These are phyloP conservation scores for Xylariaceae sp. DNA, from an alignment of 2,329 filamentous ascomycete genomes.

Conservation along the genomic window DNA sequence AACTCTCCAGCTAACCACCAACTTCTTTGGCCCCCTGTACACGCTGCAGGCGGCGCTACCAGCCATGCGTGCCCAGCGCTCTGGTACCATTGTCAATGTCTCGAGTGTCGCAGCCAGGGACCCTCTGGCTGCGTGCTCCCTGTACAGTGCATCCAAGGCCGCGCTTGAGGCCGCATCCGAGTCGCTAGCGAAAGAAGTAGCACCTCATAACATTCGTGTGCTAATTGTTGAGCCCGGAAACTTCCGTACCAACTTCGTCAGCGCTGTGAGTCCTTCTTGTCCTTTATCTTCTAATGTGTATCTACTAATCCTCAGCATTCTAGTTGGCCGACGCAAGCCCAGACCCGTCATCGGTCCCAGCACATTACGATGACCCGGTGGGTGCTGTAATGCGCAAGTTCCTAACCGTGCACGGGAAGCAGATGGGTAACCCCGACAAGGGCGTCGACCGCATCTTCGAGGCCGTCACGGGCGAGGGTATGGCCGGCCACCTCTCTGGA, in stretches of 20 bases:
- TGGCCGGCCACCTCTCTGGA: slow-evolving; percentile 42
- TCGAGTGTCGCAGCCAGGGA: slow-evolving; percentile 38
- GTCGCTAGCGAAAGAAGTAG: slow-evolving; percentile 45
- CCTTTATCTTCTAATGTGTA: slow-evolving; percentile 32
- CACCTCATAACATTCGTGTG: slow-evolving; percentile 45
- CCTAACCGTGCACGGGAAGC: slow-evolving; percentile 29
- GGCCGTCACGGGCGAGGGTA: slow-evolving; percentile 43
- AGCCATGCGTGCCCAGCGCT: slow-evolving; percentile 36
- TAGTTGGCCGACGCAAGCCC: slow-evolving; percentile 14
- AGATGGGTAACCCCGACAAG: slow-evolving; percentile 46
- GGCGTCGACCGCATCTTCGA: slow-evolving; percentile 47
- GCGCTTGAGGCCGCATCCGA: slow-evolving; percentile 50
- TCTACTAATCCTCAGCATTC: background rate
- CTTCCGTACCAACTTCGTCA: slow-evolving; percentile 51
- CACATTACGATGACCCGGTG: slow-evolving; percentile 27
- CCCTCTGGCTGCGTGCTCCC: slow-evolving; percentile 27
- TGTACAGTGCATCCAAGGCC: slow-evolving; percentile 46
- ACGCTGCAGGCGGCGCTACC: slow-evolving; percentile 39
- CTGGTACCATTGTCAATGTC: slow-evolving; percentile 41
- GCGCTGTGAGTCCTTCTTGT: slow-evolving; percentile 24
- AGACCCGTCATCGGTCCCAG: background rate
- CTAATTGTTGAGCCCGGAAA: slow-evolving; percentile 51
- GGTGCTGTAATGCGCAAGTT: slow-evolving; percentile 26
- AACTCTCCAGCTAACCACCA: slow-evolving; percentile 37
- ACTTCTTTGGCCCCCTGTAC: slow-evolving; percentile 41